These are phyloP conservation scores for Closterium sp. DNA, from an alignment of 139 green algal species.

Conservation along the genomic window DNA sequence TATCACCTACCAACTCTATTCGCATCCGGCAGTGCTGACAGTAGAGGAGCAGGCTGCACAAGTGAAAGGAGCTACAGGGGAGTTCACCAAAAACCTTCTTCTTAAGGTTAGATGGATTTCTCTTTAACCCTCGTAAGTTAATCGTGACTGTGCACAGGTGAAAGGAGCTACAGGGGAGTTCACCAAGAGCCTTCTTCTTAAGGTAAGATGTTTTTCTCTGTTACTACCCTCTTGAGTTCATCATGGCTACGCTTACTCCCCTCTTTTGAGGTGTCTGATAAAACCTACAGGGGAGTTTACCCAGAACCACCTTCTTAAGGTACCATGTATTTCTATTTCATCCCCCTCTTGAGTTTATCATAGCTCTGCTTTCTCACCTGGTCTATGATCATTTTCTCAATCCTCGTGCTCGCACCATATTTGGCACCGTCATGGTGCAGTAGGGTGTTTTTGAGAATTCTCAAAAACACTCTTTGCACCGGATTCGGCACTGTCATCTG, in stretches of 20 bases:
- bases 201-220: neutral
- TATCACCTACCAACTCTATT: too few relatives aligned
- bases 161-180: neutral
- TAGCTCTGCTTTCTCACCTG: neutral
- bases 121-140: neutral
- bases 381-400: too few relatives aligned
- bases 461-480: too few relatives aligned
- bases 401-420: too few relatives aligned
- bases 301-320: too few relatives aligned
- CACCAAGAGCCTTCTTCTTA: conserved; percentile 19
- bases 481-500: neutral
- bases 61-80: neutral
- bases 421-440: too few relatives aligned
- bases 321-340: too few relatives aligned
- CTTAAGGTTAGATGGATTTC: neutral
- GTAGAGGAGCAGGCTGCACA: too few relatives aligned
- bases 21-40: too few relatives aligned
- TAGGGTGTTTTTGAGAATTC: neutral
- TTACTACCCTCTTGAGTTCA: neutral
- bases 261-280: too few relatives aligned
- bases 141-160: neutral
- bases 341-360: too few relatives aligned
- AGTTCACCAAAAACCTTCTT: conserved; percentile 11
- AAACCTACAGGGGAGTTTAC: too few relatives aligned
- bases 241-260: neutral